Conservation (phyloP, 2,329 filamentous ascomycete species). For the Emergomyces pasteurianus region DNA sequence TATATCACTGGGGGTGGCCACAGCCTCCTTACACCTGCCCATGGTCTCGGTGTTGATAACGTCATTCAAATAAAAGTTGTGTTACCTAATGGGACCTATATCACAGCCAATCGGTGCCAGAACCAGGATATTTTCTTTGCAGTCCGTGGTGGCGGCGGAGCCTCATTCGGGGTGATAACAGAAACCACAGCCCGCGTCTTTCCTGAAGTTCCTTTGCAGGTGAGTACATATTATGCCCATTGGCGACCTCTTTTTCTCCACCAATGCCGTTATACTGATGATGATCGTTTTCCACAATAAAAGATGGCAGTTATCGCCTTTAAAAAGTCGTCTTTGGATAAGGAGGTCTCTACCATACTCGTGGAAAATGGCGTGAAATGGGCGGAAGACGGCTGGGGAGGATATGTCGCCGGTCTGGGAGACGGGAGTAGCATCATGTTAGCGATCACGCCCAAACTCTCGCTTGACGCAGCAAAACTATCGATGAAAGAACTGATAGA, state of each 20-base stretch:
- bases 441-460: constrained; percentile 3
- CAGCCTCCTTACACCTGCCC: constrained; percentile 38
- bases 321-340: background rate
- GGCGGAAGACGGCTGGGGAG: constrained; percentile 14
- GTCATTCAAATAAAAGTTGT: constrained; percentile 38
- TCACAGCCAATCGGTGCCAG: constrained; percentile 30
- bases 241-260: background rate
- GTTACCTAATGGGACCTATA: constrained; percentile 32
- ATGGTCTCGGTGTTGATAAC: constrained; percentile 41
- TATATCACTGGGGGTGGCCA: constrained; percentile 48
- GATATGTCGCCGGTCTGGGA: constrained; percentile 7
- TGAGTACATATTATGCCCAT: background rate
- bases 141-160: constrained; percentile 36
- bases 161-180: constrained; percentile 45
- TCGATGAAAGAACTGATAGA: constrained; percentile 4
- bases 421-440: background rate
- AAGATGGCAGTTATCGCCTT: constrained; percentile 4
- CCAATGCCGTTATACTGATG: background rate
- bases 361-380: constrained; percentile 12
- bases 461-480: background rate
- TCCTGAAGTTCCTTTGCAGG: constrained; percentile 10
- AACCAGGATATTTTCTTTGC: constrained; percentile 40
- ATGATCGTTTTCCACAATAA: background rate
- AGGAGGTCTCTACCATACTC: constrained; percentile 5
- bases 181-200: constrained; percentile 12